phyloP scores from a whole-genome alignment of 257 asterid genomes.

The Solanum okadae region DNA sequence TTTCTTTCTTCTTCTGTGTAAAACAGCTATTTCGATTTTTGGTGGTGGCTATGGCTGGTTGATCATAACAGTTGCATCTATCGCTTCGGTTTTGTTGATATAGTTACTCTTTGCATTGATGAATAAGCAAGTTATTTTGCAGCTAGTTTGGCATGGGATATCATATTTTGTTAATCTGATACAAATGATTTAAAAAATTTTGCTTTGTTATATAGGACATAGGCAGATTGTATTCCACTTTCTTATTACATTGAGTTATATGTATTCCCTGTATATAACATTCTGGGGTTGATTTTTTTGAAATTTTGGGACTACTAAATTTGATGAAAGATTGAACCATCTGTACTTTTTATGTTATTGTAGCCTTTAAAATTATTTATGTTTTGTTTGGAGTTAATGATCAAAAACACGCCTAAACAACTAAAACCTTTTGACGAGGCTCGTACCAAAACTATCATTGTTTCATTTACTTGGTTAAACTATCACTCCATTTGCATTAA shows the following conservation, averaged over 20 bases:
- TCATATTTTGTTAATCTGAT: not conserved
- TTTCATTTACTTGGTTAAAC: not conserved
- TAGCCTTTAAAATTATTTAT: not conserved
- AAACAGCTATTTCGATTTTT: conserved; percentile 16
- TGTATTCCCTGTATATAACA: not conserved
- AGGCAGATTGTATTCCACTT: not conserved
- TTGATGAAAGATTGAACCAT: not conserved
- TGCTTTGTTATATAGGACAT: not conserved
- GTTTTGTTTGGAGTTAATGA: not conserved
- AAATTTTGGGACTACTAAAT: not conserved
- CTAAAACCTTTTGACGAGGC: too few species aligned
- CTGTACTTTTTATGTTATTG: not conserved
- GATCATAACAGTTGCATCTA: conserved; percentile 18
- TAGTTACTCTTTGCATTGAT: not conserved
- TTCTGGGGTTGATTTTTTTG: not conserved
- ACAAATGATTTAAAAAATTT: not conserved
- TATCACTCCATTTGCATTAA: not conserved
- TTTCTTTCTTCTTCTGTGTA: not conserved
- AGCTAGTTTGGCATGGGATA: not conserved
- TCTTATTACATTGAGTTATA: not conserved
- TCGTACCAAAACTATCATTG: too few species aligned
- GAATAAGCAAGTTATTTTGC: conserved; percentile 2
- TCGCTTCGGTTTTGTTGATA: conserved; percentile 19
- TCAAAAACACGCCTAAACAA: not conserved
- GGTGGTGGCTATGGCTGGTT: conserved; percentile 19